phyloP scores from a whole-genome alignment of 495 filamentous ascomycete species.

The Talaromyces borbonicus region DNA sequence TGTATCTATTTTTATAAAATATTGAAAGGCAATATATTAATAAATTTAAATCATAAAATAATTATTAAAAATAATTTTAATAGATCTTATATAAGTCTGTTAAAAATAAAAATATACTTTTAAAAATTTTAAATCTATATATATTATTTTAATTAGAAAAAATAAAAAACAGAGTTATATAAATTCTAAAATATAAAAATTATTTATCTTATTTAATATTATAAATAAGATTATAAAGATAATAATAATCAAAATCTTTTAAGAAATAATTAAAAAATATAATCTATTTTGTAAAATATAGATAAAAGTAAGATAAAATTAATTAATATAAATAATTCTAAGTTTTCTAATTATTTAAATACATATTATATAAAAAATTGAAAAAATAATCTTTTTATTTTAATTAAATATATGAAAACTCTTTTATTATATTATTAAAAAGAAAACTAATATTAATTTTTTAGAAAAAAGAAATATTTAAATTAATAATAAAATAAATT shows the following conservation, averaged over 20 bases:
- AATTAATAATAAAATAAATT: slow-evolving; percentile 9
- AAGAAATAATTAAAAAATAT: slow-evolving; percentile 6
- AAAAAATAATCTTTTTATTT: not conserved
- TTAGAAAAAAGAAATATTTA: slow-evolving; percentile 3
- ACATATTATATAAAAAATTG: slow-evolving; percentile 1
- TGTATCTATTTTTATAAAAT: too few species aligned
- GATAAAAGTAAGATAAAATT: slow-evolving; percentile 6
- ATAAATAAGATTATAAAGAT: slow-evolving; percentile 3
- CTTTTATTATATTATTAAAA: slow-evolving; percentile 6
- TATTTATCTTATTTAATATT: slow-evolving; percentile 7
- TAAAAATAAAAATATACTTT: slow-evolving; percentile 13
- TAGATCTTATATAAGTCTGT: slow-evolving; percentile 5
- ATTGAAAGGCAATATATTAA: too few species aligned
- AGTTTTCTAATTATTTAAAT: slow-evolving; percentile 1
- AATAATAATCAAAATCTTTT: slow-evolving; percentile 6
- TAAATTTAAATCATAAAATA: too few species aligned
- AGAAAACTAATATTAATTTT: slow-evolving; percentile 6
- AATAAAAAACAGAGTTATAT: slow-evolving; percentile 5
- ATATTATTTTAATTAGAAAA: slow-evolving; percentile 7
- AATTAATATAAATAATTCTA: slow-evolving; percentile 2
- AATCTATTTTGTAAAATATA: slow-evolving; percentile 2
- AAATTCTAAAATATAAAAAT: slow-evolving; percentile 6
- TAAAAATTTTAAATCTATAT: slow-evolving; percentile 7
- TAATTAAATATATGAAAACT: slow-evolving; percentile 4
- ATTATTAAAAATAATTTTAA: too few species aligned